Evolutionary conservation across 192 early-diverging fungal genomes (phyloP), one percentile per base, ranked within the genome.

Genomic region (Nowakowskiella sp.): DNA sequence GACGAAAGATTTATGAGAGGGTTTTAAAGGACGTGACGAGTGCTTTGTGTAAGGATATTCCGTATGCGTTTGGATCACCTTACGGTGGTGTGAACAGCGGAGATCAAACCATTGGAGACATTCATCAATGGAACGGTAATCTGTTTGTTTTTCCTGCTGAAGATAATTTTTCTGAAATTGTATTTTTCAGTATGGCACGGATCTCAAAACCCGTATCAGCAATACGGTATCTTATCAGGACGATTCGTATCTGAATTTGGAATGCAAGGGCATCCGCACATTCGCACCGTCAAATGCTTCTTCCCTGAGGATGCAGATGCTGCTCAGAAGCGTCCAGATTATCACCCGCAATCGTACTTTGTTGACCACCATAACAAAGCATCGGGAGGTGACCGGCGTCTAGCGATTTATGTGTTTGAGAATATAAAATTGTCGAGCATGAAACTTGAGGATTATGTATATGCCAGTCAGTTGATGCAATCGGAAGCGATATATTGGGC

Each of bases 211-310:
- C 54, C 55, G 5, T 68, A 65, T 52, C 66, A 68, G 36, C 45
- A 68, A 13, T 68, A 66, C 30, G 56, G 53, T 5, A 51, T 48
- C 19, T 53, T 65, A 8, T 51, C 50, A 13, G 66, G 66, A 1
- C 55, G 66, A 1, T 68, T 68, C 4, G 49, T 68, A 5, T 67
- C 63, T 9, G 66, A 68, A 42, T 68, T 68, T 53, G 66, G 66
- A 42, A 68, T 68, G 66, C 55, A 68, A 56, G 65, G 27, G 6
- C 66, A 45, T 32, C 66, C 66, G 0, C 19, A 24, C 21, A 4
- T 66, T 19, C 30, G 45, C 13, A 66, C 66, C 3, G 22, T 44
- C 42, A 34, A 67, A 7, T 25, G 27, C 3, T 68, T 57, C 33
- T 62, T 68, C 32, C 33, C 53, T 7, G 22, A n/a, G n/a, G n/a